Base-by-base conservation (phyloP, 208 protist genomes). In the Trypanosoma congolense region DNA sequence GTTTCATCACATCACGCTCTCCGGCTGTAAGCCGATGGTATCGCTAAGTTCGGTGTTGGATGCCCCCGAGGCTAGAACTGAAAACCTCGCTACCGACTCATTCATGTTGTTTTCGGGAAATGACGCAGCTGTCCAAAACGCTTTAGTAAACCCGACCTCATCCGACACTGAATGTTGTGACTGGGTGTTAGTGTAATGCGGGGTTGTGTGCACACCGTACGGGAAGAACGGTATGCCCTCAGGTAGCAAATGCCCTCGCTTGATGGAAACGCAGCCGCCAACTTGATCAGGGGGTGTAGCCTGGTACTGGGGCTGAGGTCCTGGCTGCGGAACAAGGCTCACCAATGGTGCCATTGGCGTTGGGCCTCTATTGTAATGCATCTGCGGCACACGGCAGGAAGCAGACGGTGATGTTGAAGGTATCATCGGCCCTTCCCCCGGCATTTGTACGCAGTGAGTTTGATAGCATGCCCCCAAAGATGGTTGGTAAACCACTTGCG, bases 181-280 rank as follows among this genome's bases (percentile, higher is more conserved):
- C 30, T 40, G 29, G 4, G 47, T 10, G 31, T 19, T 29, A 25
- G 51, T 45, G 59, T 86, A 90, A 24, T 71, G 70, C 5, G 36
- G 46, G 24, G 78, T 62, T 43, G 75, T 66, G 4, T 57, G 47
- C 24, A 83, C 78, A 28, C 82, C 82, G 9, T 75, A 65, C 5
- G 73, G 73, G 40, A 74, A 86, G 47, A 90, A 86, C 2, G 82
- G 73, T 21, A 56, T 62, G 10, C 78, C 82, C 16, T 56, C 51
- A 2, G 77, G 77, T 48, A 90, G 59, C 38, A 48, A 50, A 30
- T 55, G 70, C 56, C 75, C 77, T 35, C 75, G 73, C 38, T 72
- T 56, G 21, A 88, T 46, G 28, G 59, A 73, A 54, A 80, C 43
- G 29, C 33, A 47, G 21, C 56, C 53, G 43, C 49, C 22, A 25